These are phyloP conservation scores for Ligustrum vulgare DNA, from an alignment of 257 asterid genomes.

Conservation along the genomic window DNA sequence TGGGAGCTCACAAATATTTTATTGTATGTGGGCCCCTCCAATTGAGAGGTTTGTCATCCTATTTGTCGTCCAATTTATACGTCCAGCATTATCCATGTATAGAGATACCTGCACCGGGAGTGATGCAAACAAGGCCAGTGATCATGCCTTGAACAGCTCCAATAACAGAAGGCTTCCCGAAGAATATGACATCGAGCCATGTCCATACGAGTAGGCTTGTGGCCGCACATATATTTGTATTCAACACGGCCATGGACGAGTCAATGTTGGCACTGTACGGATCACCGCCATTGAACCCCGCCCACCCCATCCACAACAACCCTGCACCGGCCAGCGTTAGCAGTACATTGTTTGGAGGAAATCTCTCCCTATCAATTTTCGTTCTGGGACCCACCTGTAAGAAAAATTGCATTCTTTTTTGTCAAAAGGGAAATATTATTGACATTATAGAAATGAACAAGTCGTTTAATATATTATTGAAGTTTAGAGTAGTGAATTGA, in stretches of 20 bases:
- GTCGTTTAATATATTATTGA: background rate
- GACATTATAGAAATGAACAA: background rate
- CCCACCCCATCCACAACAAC: constrained; percentile 77
- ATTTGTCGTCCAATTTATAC: too few relatives aligned
- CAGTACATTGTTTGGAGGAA: constrained; percentile 62
- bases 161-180: constrained; percentile 61
- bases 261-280: constrained; percentile 70
- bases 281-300: constrained; percentile 76
- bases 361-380: constrained; percentile 50
- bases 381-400: constrained; percentile 66
- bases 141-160: constrained; percentile 78
- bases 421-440: background rate
- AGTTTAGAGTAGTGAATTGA: background rate
- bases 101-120: constrained; percentile 64
- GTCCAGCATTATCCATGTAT: too few relatives aligned
- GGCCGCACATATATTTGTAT: constrained; percentile 75
- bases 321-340: constrained; percentile 69
- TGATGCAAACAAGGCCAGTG: constrained; percentile 68
- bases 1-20: too few relatives aligned
- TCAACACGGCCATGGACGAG: constrained; percentile 68
- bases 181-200: constrained; percentile 65
- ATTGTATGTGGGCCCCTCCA: too few relatives aligned
- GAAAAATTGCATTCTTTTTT: background rate
- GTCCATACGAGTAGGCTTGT: constrained; percentile 79
- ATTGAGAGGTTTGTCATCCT: too few relatives aligned